Percentiles rank a stretch among this genome's conserved stretches.
Conservation (phyloP, 208 protist genomes). For the Leishmania tropica region DNA sequence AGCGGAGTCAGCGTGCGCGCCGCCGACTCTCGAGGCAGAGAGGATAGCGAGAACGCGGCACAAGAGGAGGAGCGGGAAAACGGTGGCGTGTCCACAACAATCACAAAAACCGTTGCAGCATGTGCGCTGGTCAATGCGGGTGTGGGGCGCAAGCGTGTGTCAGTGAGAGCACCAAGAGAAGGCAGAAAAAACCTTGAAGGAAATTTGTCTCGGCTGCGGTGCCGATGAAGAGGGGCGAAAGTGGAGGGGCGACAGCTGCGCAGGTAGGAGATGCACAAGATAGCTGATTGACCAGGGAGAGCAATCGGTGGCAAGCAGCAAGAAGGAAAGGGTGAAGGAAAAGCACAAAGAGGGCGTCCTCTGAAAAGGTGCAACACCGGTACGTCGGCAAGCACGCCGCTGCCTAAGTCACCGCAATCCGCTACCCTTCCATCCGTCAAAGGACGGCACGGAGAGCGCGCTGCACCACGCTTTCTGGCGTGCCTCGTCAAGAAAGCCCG, state of each 20-base stretch:
- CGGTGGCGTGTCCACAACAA: background rate
- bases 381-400: background rate
- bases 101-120: background rate
- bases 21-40: background rate
- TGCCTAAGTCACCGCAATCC: background rate
- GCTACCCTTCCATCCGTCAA: background rate
- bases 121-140: background rate
- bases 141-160: background rate
- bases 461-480: background rate
- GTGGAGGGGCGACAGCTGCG: background rate
- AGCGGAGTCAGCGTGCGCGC: background rate
- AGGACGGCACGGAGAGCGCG: background rate
- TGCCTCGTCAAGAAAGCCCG: background rate
- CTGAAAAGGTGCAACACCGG: background rate
- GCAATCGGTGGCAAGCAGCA: background rate
- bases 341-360: background rate
- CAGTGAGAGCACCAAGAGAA: background rate
- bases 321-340: background rate
- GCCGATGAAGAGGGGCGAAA: background rate
- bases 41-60: background rate
- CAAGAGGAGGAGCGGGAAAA: constrained; percentile 11
- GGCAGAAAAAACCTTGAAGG: background rate
- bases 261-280: background rate
- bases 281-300: background rate
- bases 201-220: background rate